Evolutionary conservation across 371 early-diverging fungal species (phyloP).

Genomic region (Mortierella sp.): DNA sequence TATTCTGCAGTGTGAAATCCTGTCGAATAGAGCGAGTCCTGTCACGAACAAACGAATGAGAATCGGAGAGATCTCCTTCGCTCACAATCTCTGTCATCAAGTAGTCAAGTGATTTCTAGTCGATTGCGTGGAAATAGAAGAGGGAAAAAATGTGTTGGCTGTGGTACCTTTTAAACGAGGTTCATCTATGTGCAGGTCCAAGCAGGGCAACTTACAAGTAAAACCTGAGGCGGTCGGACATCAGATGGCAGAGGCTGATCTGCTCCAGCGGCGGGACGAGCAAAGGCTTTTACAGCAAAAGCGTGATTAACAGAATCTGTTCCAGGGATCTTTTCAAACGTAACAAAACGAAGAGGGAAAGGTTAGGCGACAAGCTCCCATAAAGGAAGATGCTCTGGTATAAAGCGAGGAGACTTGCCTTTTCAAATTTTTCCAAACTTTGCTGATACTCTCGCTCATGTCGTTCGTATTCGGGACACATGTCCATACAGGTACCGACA

Average conservation of each 20-base stretch:
- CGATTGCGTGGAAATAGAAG: neutral
- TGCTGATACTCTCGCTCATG: slow-evolving; percentile 86
- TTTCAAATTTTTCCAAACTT: slow-evolving; percentile 78
- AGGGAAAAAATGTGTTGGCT: neutral
- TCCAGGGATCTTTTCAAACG: slow-evolving; percentile 55
- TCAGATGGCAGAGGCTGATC: slow-evolving; percentile 91
- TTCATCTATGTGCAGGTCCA: neutral
- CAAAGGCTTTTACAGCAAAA: slow-evolving; percentile 84
- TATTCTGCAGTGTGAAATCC: slow-evolving; percentile 91
- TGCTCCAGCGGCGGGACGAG: slow-evolving; percentile 90
- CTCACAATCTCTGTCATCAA: slow-evolving; percentile 72
- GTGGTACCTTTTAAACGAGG: neutral
- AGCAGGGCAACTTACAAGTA: slow-evolving; percentile 59
- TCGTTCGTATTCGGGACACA: slow-evolving; percentile 94
- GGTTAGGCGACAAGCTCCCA: too few relatives aligned
- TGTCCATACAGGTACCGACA: slow-evolving; percentile 83
- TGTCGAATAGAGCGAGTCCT: slow-evolving; percentile 88
- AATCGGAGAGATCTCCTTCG: slow-evolving; percentile 64
- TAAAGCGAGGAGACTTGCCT: slow-evolving; percentile 55
- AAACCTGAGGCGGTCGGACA: slow-evolving; percentile 82
- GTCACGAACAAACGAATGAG: slow-evolving; percentile 91
- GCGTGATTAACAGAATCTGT: slow-evolving; percentile 70
- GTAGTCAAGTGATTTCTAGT: slow-evolving; percentile 80
- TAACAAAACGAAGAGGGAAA: slow-evolving; percentile 13
- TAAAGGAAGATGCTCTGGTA: neutral